These are phyloP conservation scores for Euryodendron excelsum DNA, from an alignment of 148 eudicot genomes.

Conservation along the genomic window DNA sequence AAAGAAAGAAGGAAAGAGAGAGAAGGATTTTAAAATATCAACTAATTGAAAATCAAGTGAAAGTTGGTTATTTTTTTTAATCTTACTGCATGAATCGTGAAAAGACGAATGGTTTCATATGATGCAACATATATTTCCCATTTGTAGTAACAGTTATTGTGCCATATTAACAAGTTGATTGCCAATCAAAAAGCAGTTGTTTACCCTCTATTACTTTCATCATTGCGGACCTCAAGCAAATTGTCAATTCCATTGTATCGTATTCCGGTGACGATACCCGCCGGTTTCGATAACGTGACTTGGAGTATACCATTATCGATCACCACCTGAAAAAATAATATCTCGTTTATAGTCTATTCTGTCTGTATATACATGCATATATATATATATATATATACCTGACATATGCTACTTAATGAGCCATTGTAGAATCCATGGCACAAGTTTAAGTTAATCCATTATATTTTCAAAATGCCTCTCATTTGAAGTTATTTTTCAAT, in stretches of 20 bases:
- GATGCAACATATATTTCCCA: not conserved
- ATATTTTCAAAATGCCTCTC: not conserved
- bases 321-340: constrained; percentile 61
- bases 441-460: too few species aligned
- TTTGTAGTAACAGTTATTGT: not conserved
- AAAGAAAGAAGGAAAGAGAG: too few species aligned
- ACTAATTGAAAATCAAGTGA: not conserved
- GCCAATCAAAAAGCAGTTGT: not conserved
- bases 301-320: constrained; percentile 71
- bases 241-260: constrained; percentile 67
- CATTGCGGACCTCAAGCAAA: constrained; percentile 65
- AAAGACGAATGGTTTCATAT: not conserved
- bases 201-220: constrained; percentile 74
- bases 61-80: not conserved
- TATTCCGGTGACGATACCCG: constrained; percentile 68
- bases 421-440: too few species aligned
- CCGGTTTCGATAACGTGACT: constrained; percentile 85
- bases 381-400: not conserved
- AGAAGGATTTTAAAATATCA: too few species aligned
- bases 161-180: not conserved
- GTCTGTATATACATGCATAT: not conserved
- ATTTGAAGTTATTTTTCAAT: too few species aligned
- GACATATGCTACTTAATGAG: too few species aligned
- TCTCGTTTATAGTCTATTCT: too few species aligned
- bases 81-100: not conserved